Evolutionary conservation across 106 monocot genomes (phyloP).

Genomic region (Allium sativum): DNA sequence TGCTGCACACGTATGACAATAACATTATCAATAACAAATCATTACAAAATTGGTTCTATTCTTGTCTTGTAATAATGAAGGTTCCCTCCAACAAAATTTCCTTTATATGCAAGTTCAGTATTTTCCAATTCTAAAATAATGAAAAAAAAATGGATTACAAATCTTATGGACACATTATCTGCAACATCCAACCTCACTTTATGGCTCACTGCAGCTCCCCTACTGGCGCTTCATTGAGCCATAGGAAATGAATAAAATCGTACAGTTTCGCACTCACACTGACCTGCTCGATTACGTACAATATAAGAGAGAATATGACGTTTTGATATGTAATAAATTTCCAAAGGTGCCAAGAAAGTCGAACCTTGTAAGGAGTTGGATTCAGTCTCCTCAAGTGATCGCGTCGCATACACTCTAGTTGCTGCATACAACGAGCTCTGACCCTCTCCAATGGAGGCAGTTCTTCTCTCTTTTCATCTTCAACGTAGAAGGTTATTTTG

Average conservation of each 20-base stretch:
- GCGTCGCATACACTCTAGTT: slow-evolving; percentile 63
- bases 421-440: slow-evolving; percentile 59
- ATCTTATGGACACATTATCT: no score
- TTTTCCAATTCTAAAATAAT: no score
- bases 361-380: slow-evolving; percentile 90
- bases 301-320: background rate
- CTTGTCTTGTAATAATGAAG: no score
- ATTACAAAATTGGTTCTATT: no score
- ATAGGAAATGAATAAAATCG: slow-evolving; percentile 90
- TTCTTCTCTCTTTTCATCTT: slow-evolving; percentile 48
- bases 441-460: slow-evolving; percentile 49
- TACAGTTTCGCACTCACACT: slow-evolving; percentile 86
- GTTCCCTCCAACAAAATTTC: no score
- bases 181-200: no score
- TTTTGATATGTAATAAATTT: no score
- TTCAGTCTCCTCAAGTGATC: slow-evolving; percentile 90
- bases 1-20: no score
- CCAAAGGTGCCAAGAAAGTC: no score
- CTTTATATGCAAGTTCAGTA: no score
- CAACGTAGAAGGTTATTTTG: background rate
- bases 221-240: slow-evolving; percentile 93
- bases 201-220: slow-evolving; percentile 63
- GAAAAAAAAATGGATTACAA: no score
- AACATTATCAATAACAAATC: no score
- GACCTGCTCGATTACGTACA: slow-evolving; percentile 26